Conservation (phyloP, 805 yeast species). For the Candida nonsorbophila region DNA sequence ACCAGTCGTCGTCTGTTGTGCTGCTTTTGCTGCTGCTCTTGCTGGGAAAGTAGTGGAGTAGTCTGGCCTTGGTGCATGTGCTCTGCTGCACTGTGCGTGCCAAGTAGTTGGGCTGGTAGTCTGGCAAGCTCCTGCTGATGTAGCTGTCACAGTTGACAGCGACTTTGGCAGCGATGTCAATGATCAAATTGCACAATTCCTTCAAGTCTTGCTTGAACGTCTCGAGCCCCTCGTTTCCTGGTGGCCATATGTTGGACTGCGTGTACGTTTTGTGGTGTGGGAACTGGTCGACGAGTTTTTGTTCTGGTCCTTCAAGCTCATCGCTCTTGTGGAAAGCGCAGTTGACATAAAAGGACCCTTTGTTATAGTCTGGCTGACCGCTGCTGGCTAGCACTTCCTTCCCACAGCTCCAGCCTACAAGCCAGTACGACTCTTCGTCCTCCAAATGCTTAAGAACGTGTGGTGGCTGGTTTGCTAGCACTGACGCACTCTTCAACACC, state of each 20-base stretch:
- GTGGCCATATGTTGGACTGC: slow-evolving; percentile 51
- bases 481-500: slow-evolving; percentile 40
- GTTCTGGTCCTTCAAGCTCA: slow-evolving; percentile 41
- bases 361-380: slow-evolving; percentile 43
- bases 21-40: slow-evolving; percentile 2
- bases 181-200: slow-evolving; percentile 38
- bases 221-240: slow-evolving; percentile 14
- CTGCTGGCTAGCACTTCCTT: slow-evolving; percentile 40
- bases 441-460: slow-evolving; percentile 34
- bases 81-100: slow-evolving; percentile 43
- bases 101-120: slow-evolving; percentile 32
- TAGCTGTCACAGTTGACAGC: slow-evolving; percentile 52
- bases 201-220: slow-evolving; percentile 33
- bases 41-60: slow-evolving; percentile 49
- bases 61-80: slow-evolving; percentile 53
- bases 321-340: slow-evolving; percentile 48
- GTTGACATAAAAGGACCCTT: slow-evolving; percentile 56
- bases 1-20: slow-evolving; percentile 40
- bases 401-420: slow-evolving; percentile 60
- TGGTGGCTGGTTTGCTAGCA: slow-evolving; percentile 34
- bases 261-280: slow-evolving; percentile 40
- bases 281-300: slow-evolving; percentile 23
- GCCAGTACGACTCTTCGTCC: slow-evolving; percentile 45
- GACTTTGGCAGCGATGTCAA: slow-evolving; percentile 43
- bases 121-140: slow-evolving; percentile 19